Conservation (phyloP, 169 alveolate genomes). For the Plasmodium gonderi region DNA sequence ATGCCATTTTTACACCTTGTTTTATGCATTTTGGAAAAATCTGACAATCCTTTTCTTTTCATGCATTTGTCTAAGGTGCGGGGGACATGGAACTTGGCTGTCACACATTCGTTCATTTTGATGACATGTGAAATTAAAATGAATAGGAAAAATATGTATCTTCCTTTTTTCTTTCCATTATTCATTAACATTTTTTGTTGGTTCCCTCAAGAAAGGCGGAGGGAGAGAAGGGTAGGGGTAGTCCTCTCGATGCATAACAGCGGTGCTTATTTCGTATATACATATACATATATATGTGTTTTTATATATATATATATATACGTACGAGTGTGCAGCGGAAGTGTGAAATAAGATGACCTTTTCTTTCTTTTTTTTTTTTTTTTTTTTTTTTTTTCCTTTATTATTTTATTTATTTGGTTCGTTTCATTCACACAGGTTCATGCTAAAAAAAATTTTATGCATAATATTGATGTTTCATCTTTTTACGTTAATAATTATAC, state of each 20-base stretch:
- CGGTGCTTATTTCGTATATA: not conserved
- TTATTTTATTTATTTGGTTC: not conserved
- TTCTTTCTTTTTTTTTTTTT: not conserved
- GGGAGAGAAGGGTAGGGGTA: no score
- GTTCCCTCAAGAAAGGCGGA: slow-evolving; percentile 4
- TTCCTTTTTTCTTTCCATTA: not conserved
- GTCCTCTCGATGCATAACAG: not conserved
- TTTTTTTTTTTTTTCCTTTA: not conserved
- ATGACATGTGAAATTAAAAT: not conserved
- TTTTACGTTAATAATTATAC: not conserved
- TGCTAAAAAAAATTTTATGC: not conserved
- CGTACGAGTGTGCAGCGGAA: no score
- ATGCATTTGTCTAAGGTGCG: not conserved
- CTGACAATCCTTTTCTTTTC: not conserved
- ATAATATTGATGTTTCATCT: not conserved
- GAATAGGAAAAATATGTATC: not conserved
- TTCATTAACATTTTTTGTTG: not conserved
- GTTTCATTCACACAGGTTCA: not conserved
- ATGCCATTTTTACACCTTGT: not conserved
- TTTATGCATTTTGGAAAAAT: not conserved
- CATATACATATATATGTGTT: not conserved
- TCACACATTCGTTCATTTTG: slow-evolving; percentile 6
- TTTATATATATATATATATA: no score
- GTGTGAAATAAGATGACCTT: no score
- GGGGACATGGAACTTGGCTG: not conserved